phyloP scores from a whole-genome alignment of 306 rosid species.

The Prosopis cineraria region DNA sequence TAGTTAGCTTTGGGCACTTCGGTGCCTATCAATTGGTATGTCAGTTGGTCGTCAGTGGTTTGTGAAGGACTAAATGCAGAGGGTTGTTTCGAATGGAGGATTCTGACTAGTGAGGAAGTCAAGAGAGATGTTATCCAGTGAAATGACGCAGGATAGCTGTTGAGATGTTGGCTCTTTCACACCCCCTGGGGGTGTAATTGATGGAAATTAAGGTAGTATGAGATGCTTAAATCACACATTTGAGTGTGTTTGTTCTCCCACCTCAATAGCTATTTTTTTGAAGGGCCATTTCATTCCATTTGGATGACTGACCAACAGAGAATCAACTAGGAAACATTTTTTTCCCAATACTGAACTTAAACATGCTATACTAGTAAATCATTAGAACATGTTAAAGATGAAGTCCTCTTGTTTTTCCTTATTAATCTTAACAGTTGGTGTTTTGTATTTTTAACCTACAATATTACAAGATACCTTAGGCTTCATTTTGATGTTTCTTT shows the following conservation, averaged over 20 bases:
- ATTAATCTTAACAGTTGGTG: background rate
- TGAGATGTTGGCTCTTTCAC: no score
- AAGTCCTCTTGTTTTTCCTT: background rate
- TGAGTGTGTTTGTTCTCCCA: no score
- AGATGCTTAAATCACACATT: no score
- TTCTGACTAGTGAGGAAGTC: background rate
- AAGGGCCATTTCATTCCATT: no score
- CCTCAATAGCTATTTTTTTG: background rate
- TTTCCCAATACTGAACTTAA: background rate
- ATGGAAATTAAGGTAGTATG: no score
- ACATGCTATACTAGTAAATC: background rate
- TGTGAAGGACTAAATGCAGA: background rate
- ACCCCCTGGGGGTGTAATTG: no score
- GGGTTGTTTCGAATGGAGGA: background rate
- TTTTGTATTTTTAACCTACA: background rate
- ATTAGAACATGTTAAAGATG: background rate
- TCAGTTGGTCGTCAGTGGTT: background rate
- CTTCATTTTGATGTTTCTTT: background rate
- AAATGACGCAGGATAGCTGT: background rate
- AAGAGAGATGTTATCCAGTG: background rate
- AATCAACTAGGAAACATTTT: background rate
- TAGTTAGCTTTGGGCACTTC: background rate
- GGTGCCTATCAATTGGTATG: background rate
- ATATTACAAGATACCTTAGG: background rate
- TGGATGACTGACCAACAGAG: background rate